Base-by-base conservation (phyloP, 495 filamentous ascomycete genomes). In the Aspergillus haitiensis region DNA sequence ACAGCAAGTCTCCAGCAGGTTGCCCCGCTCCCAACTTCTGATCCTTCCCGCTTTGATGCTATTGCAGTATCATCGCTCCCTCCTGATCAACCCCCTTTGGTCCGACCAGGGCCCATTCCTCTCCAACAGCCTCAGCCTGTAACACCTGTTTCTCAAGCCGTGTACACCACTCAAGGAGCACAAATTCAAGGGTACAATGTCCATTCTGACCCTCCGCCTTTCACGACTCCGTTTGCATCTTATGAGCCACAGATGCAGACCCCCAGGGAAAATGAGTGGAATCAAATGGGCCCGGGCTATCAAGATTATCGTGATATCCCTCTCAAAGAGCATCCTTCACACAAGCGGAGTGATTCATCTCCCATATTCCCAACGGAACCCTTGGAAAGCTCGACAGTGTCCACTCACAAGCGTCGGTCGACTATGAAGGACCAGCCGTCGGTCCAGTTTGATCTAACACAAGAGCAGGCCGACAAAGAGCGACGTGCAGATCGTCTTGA, bases 11-110 rank as follows among this genome's bases (percentile, higher is more conserved):
- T 82, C 48, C 79, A 80, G 57, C 73, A 80, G 44, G 73, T 82
- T 67, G 69, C 78, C 74, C 84, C 88, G 8, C 65, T 87, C 39
- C 78, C 86, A 31, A 88, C 84, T 18, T 78, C 78, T 10, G 87
- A 90, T 65, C 83, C 83, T 5, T 73, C 74, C 34, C 80, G 76
- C 42, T 88, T 84, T 63, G 86, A 87, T 53, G 81, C 75, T 58
- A 72, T 68, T 21, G 67, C 70, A 9, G 69, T 80, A 15, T 77
- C 76, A 49, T 81, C 86, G 13, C 69, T 79, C 37, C 60, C 73
- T 67, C 52, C 67, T 73, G 46, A 67, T 62, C 54, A 81, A 75
- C 68, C 83, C 74, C 79, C 75, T 6, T 61, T 73, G 16, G 65
- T 79, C 46, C 75, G 79, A 21, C 77, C 81, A 13, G 79, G 75